Conservation (phyloP, 768 basidiomycete genomes). For the Tremella fuciformis region DNA sequence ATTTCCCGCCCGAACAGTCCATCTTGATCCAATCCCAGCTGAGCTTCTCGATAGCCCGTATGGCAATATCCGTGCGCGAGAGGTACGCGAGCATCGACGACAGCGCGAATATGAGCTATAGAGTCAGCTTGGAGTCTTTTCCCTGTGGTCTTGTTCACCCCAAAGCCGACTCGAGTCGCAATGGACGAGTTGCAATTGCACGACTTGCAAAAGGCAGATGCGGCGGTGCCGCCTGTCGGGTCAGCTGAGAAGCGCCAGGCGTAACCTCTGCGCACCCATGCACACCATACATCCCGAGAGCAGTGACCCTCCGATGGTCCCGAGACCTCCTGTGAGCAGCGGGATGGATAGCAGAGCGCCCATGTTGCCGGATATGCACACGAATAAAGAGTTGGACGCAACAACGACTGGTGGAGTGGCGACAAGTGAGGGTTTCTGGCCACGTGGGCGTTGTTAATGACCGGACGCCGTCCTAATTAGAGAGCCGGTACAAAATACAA, state of each 20-base stretch:
- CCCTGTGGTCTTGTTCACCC: slow-evolving; percentile 57
- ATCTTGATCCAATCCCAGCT: slow-evolving; percentile 98
- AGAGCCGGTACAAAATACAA: neutral
- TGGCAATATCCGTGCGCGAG: slow-evolving; percentile 86
- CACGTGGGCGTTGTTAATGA: too few relatives aligned
- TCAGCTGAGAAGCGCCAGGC: slow-evolving; percentile 14
- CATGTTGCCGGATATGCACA: slow-evolving; percentile 38
- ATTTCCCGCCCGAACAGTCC: slow-evolving; percentile 87
- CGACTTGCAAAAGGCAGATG: slow-evolving; percentile 95
- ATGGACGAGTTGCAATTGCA: slow-evolving; percentile 99
- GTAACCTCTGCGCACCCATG: slow-evolving; percentile 57
- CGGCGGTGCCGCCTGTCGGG: slow-evolving; percentile 54
- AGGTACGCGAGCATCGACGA: slow-evolving; percentile 97
- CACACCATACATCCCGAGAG: slow-evolving; percentile 66
- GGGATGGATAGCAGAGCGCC: slow-evolving; percentile 55
- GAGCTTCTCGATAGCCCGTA: slow-evolving; percentile 82
- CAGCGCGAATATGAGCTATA: slow-evolving; percentile 85
- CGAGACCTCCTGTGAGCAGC: slow-evolving; percentile 52
- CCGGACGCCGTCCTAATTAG: too few relatives aligned
- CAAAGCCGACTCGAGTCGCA: slow-evolving; percentile 92
- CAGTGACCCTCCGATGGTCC: slow-evolving; percentile 58
- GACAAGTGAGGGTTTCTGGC: neutral
- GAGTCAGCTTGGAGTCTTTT: neutral
- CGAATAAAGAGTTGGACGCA: neutral
- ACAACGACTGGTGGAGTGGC: neutral